Evolutionary conservation across 2,329 filamentous ascomycete genomes (phyloP).

Genomic region (Aspergillus pseudonomiae): DNA sequence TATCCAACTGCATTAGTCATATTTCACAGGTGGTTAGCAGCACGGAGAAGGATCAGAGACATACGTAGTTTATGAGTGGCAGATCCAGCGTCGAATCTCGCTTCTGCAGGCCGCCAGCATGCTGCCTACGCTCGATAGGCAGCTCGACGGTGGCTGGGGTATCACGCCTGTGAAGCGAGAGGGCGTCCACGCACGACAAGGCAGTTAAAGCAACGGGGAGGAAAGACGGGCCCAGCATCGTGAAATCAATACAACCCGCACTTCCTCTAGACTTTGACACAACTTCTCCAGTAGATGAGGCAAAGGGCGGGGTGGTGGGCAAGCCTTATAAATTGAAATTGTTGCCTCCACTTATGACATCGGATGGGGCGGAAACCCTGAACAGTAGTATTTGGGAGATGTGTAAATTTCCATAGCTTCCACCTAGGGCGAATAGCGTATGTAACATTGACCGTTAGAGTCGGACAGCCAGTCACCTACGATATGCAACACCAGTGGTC

Average conservation of each 20-base stretch:
- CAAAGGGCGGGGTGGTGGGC: not conserved
- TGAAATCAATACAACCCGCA: not conserved
- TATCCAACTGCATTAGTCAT: not conserved
- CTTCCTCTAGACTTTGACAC: not conserved
- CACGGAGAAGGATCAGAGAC: not conserved
- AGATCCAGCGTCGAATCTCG: constrained; percentile 11
- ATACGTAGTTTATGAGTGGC: not conserved
- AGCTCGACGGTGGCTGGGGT: constrained; percentile 13
- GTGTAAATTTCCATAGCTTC: not conserved
- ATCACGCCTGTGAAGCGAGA: constrained; percentile 16
- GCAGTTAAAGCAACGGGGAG: not conserved
- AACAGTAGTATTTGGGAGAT: not conserved
- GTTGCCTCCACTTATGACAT: not conserved
- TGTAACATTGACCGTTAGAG: not conserved
- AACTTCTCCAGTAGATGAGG: not conserved
- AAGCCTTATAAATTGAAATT: not conserved
- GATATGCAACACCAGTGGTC: not conserved
- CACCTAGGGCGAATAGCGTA: not conserved
- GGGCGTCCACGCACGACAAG: not conserved
- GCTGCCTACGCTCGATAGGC: constrained; percentile 13
- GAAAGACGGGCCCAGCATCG: not conserved
- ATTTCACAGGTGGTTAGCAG: not conserved
- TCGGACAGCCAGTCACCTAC: not conserved
- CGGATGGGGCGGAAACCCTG: not conserved
- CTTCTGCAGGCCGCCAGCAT: not conserved